Evolutionary conservation across 2,329 filamentous ascomycete species (phyloP).

Genomic region (Claviceps pusilla): DNA sequence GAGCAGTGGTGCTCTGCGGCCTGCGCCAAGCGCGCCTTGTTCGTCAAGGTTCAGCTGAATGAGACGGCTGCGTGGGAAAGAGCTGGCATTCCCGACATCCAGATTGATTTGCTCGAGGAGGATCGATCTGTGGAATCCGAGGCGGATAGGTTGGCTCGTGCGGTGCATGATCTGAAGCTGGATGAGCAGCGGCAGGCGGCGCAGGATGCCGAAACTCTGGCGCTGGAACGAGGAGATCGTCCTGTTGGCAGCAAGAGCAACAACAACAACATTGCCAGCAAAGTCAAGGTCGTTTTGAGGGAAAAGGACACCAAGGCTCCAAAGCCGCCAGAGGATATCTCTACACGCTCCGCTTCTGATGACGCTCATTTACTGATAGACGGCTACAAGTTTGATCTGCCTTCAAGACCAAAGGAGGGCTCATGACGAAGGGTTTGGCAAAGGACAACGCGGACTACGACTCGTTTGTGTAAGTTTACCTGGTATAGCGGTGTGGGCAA

Average conservation of each 20-base stretch:
- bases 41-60: constrained; percentile 75
- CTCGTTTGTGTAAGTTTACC: neutral
- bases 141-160: constrained; percentile 19
- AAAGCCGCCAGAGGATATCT: constrained; percentile 8
- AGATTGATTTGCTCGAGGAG: constrained; percentile 54
- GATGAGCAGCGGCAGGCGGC: constrained; percentile 27
- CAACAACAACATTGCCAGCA: constrained; percentile 10
- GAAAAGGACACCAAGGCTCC: constrained; percentile 30
- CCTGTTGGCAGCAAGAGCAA: constrained; percentile 4
- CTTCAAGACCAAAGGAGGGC: constrained; percentile 2
- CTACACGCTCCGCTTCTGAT: constrained; percentile 11
- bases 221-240: constrained; percentile 32
- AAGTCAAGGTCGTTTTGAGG: constrained; percentile 32
- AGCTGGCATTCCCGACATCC: constrained; percentile 38
- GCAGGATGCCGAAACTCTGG: constrained; percentile 28
- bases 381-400: constrained; percentile 32
- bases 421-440: neutral
- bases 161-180: constrained; percentile 28
- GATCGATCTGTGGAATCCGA: constrained; percentile 35
- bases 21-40: constrained; percentile 68
- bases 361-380: constrained; percentile 33
- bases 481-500: neutral
- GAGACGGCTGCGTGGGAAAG: constrained; percentile 79
- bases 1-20: constrained; percentile 76
- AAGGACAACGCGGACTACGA: neutral